Conservation (phyloP, 1,284 basidiomycete species). For the Somion occarium region DNA sequence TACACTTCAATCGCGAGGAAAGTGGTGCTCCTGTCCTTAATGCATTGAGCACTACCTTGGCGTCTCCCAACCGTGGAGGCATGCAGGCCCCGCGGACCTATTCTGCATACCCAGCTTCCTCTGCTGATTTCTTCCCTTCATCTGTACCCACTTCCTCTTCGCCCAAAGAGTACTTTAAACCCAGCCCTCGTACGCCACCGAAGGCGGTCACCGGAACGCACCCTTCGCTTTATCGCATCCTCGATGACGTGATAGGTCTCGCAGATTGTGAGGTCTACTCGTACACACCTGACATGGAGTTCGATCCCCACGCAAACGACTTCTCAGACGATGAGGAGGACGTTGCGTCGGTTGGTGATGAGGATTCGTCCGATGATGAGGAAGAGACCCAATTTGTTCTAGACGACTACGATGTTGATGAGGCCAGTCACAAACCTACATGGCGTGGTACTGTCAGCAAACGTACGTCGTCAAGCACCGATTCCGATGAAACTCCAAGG, state of each 20-base stretch:
- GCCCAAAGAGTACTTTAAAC: constrained; percentile 50
- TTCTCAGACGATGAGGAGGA: constrained; percentile 76
- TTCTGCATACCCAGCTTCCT: constrained; percentile 74
- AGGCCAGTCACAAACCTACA: constrained; percentile 36
- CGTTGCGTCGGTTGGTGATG: constrained; percentile 49
- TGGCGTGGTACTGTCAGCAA: constrained; percentile 22
- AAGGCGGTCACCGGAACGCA: constrained; percentile 49
- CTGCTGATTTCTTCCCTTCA: constrained; percentile 68
- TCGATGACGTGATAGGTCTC: constrained; percentile 89
- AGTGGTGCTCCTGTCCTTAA: constrained; percentile 75
- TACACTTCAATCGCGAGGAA: constrained; percentile 86
- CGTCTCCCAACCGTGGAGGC: constrained; percentile 61
- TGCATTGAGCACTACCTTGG: constrained; percentile 74
- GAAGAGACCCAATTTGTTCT: constrained; percentile 70
- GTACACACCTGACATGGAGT: constrained; percentile 91
- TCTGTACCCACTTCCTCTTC: constrained; percentile 66
- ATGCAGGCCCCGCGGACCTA: constrained; percentile 69
- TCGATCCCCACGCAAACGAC: constrained; percentile 89
- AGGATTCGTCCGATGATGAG: constrained; percentile 52
- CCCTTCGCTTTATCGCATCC: constrained; percentile 80
- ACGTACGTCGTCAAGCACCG: constrained; percentile 30
- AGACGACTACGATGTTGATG: constrained; percentile 76
- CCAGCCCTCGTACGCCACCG: constrained; percentile 60
- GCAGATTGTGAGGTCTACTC: constrained; percentile 94
- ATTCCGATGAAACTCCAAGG: constrained; percentile 15